Conservation (phyloP, 1,284 basidiomycete species). For the Trichosporon ovoides region DNA sequence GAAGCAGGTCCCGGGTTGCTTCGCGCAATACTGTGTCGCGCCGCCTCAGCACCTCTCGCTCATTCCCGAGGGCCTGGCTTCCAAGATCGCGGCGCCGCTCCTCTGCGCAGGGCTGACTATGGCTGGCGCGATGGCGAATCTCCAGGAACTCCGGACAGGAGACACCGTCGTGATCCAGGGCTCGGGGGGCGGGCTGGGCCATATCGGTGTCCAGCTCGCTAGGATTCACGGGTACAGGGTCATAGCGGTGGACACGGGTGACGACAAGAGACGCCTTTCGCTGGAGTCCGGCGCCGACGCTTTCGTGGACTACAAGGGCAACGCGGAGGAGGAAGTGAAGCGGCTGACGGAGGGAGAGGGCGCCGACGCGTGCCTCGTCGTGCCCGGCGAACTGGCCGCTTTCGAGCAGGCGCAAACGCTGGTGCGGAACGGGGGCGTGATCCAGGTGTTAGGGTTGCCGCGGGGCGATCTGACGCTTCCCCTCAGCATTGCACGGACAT, state of each 20-base stretch:
- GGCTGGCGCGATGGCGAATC: slow-evolving; percentile 30
- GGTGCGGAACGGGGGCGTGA: neutral
- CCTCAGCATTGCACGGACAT: neutral
- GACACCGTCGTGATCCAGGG: slow-evolving; percentile 69
- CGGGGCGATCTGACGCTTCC: neutral
- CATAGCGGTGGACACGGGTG: slow-evolving; percentile 65
- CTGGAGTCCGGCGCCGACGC: slow-evolving; percentile 65
- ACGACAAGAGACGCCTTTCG: slow-evolving; percentile 62
- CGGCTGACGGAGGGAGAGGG: slow-evolving; percentile 3
- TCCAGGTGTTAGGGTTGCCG: neutral
- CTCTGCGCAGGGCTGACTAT: slow-evolving; percentile 61
- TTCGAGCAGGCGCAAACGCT: neutral
- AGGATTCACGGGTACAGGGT: slow-evolving; percentile 67
- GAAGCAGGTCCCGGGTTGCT: slow-evolving; percentile 60
- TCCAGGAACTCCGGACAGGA: slow-evolving; percentile 52
- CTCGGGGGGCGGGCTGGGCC: slow-evolving; percentile 49
- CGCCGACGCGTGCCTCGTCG: slow-evolving; percentile 2
- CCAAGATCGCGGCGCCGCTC: slow-evolving; percentile 75
- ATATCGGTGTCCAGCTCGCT: slow-evolving; percentile 67
- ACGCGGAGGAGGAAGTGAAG: slow-evolving; percentile 39
- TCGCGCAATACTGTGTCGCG: slow-evolving; percentile 33
- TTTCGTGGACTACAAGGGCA: slow-evolving; percentile 61
- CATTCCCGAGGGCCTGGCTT: slow-evolving; percentile 62
- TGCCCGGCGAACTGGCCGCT: neutral
- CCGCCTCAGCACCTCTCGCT: slow-evolving; percentile 65